phyloP scores from a whole-genome alignment of 2,329 filamentous ascomycete species.

The Venturia nashicola region DNA sequence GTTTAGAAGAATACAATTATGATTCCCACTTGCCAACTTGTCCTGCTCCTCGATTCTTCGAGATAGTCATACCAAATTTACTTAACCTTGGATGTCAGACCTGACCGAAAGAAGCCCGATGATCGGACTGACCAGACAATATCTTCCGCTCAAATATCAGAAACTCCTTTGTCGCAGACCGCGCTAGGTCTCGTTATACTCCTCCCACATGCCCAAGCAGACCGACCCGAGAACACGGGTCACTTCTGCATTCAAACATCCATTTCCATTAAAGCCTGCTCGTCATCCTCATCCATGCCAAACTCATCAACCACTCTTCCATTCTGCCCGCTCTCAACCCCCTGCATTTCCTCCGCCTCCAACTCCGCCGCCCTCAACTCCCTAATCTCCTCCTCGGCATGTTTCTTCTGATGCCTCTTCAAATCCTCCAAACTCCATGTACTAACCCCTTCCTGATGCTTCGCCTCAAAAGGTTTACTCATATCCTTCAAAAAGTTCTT shows the following conservation, averaged over 20 bases:
- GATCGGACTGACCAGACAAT: background rate
- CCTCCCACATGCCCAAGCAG: background rate
- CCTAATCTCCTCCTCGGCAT: conserved; percentile 54
- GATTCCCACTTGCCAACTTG: background rate
- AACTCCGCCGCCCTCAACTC: conserved; percentile 42
- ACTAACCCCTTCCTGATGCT: conserved; percentile 82
- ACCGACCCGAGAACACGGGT: background rate
- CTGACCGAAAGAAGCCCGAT: background rate
- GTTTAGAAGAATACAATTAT: background rate
- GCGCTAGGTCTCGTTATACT: background rate
- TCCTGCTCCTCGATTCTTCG: background rate
- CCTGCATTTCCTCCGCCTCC: conserved; percentile 23
- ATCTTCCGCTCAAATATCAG: background rate
- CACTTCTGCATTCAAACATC: conserved; percentile 9
- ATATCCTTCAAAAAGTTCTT: conserved; percentile 84
- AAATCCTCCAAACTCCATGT: conserved; percentile 81
- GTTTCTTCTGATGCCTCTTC: conserved; percentile 62
- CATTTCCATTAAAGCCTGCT: conserved; percentile 22
- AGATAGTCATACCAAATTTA: background rate
- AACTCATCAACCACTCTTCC: conserved; percentile 20
- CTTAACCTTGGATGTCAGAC: background rate
- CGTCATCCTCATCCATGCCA: conserved; percentile 19
- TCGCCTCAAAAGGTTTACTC: conserved; percentile 75
- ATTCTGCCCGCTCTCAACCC: conserved; percentile 22
- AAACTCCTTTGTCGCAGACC: background rate